phyloP scores from a whole-genome alignment of 179 eudicot genomes.

The Pouteria campechiana region DNA sequence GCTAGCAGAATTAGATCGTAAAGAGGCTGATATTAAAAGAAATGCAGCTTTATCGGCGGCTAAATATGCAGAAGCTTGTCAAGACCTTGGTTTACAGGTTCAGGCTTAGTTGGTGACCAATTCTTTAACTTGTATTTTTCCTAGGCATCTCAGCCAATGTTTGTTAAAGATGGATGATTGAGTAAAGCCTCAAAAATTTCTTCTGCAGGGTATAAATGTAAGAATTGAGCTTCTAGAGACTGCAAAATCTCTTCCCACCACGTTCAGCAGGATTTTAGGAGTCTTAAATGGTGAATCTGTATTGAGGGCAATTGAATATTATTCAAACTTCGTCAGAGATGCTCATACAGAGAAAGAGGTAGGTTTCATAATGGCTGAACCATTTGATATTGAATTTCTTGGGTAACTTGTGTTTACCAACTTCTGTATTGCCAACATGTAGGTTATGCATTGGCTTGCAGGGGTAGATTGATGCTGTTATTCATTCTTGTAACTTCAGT shows the following conservation, averaged over 20 bases:
- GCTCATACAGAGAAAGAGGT: conserved; percentile 80
- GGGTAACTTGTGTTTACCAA: neutral
- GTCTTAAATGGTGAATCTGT: conserved; percentile 61
- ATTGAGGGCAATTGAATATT: conserved; percentile 65
- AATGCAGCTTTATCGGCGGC: conserved; percentile 89
- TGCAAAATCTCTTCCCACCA: conserved; percentile 75
- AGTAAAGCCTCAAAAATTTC: too few relatives aligned
- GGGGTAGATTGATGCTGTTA: neutral
- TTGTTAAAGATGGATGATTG: too few relatives aligned
- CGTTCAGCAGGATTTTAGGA: conserved; percentile 62
- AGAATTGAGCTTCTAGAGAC: conserved; percentile 77
- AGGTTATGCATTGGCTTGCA: neutral
- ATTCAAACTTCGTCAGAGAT: conserved; percentile 65
- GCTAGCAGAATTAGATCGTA: conserved; percentile 87
- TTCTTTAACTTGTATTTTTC: conserved; percentile 3
- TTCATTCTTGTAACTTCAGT: neutral
- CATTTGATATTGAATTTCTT: neutral
- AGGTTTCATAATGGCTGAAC: conserved; percentile 25
- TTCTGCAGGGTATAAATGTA: conserved; percentile 71
- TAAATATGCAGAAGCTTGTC: conserved; percentile 91
- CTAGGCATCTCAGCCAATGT: neutral
- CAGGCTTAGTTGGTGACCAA: neutral
- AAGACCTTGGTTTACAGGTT: conserved; percentile 92
- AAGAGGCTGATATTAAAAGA: conserved; percentile 90
- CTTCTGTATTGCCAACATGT: neutral